Conservation (phyloP, 805 yeast species). For the Hanseniaspora lachancei region DNA sequence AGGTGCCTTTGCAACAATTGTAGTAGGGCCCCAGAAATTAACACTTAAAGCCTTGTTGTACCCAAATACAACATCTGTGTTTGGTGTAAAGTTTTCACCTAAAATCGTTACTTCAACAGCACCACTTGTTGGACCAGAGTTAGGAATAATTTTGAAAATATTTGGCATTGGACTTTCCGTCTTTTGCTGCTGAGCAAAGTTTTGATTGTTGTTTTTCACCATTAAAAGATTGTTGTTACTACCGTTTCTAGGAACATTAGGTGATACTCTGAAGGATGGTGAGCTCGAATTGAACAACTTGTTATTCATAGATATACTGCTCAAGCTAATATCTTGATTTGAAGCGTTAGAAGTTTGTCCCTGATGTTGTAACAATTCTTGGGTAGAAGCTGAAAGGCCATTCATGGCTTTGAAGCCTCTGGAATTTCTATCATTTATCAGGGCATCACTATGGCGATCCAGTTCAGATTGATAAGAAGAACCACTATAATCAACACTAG, state of each 20-base stretch:
- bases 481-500: constrained; percentile 6
- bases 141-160: constrained; percentile 81
- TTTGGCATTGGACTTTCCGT: constrained; percentile 30
- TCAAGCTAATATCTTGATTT: neutral
- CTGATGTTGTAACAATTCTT: constrained; percentile 9
- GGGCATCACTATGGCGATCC: neutral
- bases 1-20: constrained; percentile 86
- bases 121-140: constrained; percentile 91
- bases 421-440: neutral
- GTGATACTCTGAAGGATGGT: neutral
- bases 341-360: neutral
- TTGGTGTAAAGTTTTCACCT: constrained; percentile 77
- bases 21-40: constrained; percentile 91
- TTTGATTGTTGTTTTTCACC: neutral
- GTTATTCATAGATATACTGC: neutral
- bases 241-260: constrained; percentile 1
- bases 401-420: neutral
- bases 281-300: constrained; percentile 7
- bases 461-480: constrained; percentile 9
- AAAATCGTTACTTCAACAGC: constrained; percentile 88
- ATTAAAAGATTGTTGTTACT: neutral
- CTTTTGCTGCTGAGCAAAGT: constrained; percentile 7
- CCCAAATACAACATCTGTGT: constrained; percentile 77
- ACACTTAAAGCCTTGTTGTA: constrained; percentile 65
- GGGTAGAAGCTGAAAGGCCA: constrained; percentile 4